These are phyloP conservation scores for Trifolium pratense DNA, from an alignment of 306 rosid species.

Conservation along the genomic window DNA sequence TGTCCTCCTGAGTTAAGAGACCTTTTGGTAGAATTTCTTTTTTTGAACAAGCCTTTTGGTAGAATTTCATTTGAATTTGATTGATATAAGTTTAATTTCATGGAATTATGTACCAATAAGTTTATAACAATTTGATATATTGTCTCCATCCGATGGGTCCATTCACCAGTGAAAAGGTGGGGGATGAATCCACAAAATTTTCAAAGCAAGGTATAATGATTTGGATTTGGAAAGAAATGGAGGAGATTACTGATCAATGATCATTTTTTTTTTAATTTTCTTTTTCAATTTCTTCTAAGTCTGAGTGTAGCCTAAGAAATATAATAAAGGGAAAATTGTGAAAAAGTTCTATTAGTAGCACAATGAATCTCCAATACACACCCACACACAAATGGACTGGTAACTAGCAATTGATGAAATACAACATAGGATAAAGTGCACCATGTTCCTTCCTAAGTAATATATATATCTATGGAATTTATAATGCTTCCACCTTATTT, in stretches of 20 bases:
- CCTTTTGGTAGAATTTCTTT: background rate
- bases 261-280: too few relatives aligned
- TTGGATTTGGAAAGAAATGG: too few relatives aligned
- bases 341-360: background rate
- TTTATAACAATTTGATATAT: too few relatives aligned
- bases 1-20: background rate
- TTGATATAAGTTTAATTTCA: background rate
- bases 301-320: background rate
- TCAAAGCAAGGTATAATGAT: too few relatives aligned
- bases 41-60: too few relatives aligned
- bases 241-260: too few relatives aligned
- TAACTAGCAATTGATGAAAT: constrained; percentile 17
- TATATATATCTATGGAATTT: background rate
- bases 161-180: too few relatives aligned
- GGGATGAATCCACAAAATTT: too few relatives aligned
- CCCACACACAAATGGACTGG: background rate
- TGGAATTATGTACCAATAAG: background rate
- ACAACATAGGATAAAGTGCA: background rate
- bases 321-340: background rate
- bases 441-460: background rate
- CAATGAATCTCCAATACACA: background rate
- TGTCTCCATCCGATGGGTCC: too few relatives aligned
- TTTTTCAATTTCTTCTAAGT: too few relatives aligned
- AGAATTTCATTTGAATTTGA: background rate
- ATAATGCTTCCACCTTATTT: constrained; percentile 14